Percentiles rank a stretch among this genome's conserved stretches.
Evolutionary conservation across 495 filamentous ascomycete species (phyloP).

Genomic region (Aspergillus olivimuriae): DNA sequence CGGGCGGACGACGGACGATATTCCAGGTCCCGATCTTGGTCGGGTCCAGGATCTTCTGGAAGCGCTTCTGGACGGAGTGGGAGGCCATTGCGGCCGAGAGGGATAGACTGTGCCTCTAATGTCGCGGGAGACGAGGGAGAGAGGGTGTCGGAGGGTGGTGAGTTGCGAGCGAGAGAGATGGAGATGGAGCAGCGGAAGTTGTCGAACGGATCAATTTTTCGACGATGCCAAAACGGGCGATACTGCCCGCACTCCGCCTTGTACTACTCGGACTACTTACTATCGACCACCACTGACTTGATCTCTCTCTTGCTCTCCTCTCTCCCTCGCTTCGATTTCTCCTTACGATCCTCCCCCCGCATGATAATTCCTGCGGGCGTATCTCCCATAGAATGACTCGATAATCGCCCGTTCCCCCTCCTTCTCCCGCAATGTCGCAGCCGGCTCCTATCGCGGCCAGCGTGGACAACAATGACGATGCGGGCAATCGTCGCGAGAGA

Average conservation of each 20-base stretch:
- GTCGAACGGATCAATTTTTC: conserved; percentile 24
- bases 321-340: no score
- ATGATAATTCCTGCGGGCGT: no score
- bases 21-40: conserved; percentile 39
- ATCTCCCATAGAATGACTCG: conserved; percentile 10
- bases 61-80: conserved; percentile 21
- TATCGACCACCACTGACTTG: not conserved
- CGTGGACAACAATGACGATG: conserved; percentile 15
- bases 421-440: conserved; percentile 14
- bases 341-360: no score
- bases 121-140: not conserved
- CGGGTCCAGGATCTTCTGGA: conserved; percentile 40
- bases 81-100: conserved; percentile 38
- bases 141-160: conserved; percentile 7
- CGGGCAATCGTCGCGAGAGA: conserved; percentile 31
- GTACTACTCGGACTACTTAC: not conserved
- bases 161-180: not conserved
- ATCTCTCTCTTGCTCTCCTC: no score
- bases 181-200: not conserved
- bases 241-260: conserved; percentile 2
- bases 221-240: conserved; percentile 12
- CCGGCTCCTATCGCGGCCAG: conserved; percentile 11
- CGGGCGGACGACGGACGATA: conserved; percentile 33
- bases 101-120: conserved; percentile 5
- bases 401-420: conserved; percentile 7